phyloP scores from a whole-genome alignment of 257 asterid species.

The Salvia miltiorrhiza region DNA sequence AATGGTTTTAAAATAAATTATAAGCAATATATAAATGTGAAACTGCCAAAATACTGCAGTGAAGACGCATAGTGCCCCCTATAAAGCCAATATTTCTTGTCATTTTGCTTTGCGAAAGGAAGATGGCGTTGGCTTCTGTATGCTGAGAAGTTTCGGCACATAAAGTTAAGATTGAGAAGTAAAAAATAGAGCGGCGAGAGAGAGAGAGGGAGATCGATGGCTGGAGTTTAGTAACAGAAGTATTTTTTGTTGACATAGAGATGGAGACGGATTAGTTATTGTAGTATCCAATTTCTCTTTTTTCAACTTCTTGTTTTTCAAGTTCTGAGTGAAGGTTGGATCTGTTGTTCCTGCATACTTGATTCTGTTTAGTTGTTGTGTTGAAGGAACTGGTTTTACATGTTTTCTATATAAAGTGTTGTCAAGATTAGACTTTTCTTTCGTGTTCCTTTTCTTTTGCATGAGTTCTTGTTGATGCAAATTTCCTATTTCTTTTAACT shows the following conservation, averaged over 20 bases:
- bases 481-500: neutral
- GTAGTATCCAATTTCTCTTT: conserved; percentile 4
- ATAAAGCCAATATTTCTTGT: conserved; percentile 33
- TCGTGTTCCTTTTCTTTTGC: neutral
- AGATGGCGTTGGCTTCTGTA: conserved; percentile 23
- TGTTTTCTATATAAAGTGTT: neutral
- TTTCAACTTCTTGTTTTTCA: neutral
- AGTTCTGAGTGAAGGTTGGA: conserved; percentile 29
- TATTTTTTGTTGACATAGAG: conserved; percentile 20
- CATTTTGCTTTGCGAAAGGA: conserved; percentile 30
- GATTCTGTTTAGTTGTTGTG: neutral
- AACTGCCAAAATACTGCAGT: conserved; percentile 16
- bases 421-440: neutral
- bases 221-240: neutral
- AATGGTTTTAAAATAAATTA: neutral
- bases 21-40: neutral
- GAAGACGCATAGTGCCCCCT: conserved; percentile 23
- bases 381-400: neutral
- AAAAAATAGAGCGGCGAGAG: neutral
- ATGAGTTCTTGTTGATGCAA: conserved; percentile 9
- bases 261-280: conserved; percentile 22
- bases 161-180: conserved; percentile 14
- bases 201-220: conserved; percentile 13
- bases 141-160: conserved; percentile 22
- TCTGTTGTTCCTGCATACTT: conserved; percentile 19